Evolutionary conservation across 257 asterid genomes (phyloP).

Genomic region (Solanum etuberosum): DNA sequence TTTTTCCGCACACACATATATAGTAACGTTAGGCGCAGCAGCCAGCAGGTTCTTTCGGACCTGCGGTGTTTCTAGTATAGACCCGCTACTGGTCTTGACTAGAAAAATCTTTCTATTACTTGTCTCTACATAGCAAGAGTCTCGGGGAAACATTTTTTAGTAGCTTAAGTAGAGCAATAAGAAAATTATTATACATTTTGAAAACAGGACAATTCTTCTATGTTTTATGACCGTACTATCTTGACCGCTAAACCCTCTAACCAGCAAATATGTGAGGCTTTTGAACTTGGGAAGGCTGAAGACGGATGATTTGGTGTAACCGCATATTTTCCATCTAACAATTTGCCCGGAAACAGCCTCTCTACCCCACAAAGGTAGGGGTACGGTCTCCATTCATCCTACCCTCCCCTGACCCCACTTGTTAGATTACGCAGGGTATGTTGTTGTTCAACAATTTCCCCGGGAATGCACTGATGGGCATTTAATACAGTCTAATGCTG

Average conservation of each 20-base stretch:
- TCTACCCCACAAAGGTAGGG: not conserved
- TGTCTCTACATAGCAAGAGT: not conserved
- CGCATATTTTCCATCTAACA: not conserved
- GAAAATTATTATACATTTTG: not conserved
- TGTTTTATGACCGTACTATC: not conserved
- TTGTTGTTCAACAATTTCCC: not conserved
- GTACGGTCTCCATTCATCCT: not conserved
- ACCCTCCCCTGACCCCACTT: not conserved
- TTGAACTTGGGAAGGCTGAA: not conserved
- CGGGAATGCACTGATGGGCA: not conserved
- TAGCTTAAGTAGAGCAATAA: not conserved
- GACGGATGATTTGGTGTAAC: not conserved
- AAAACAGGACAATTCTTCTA: not conserved
- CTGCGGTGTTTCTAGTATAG: not conserved
- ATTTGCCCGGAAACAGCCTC: not conserved
- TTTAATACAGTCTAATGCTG: not conserved
- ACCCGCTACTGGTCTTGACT: not conserved
- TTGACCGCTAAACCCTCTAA: not conserved
- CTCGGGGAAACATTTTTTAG: not conserved
- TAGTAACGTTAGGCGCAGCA: not conserved
- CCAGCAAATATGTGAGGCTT: not conserved
- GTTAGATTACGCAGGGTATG: not conserved
- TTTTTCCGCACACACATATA: not conserved
- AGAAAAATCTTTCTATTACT: not conserved
- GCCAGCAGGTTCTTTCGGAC: not conserved